These are phyloP conservation scores for Colletotrichum tropicale DNA, from an alignment of 2,329 filamentous ascomycete species.

Conservation along the genomic window DNA sequence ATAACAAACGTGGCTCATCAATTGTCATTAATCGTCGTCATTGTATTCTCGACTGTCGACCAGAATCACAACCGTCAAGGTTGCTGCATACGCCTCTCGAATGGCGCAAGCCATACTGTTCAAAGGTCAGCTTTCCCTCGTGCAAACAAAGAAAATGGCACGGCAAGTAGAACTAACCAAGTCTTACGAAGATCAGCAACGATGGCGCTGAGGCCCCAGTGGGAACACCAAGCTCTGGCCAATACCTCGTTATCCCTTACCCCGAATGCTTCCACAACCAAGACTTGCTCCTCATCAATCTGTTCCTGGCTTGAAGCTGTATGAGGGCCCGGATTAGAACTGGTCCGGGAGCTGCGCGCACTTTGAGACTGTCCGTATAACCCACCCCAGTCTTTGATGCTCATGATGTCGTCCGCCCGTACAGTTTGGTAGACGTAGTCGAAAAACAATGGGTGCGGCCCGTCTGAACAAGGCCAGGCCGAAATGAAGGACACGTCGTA, in stretches of 20 bases:
- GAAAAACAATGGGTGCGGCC: constrained; percentile 74
- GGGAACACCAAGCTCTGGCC: constrained; percentile 77
- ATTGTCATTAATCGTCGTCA: constrained; percentile 12
- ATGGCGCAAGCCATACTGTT: constrained; percentile 73
- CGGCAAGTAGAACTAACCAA: constrained; percentile 54
- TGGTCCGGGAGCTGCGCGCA: constrained; percentile 31
- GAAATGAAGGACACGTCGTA: constrained; percentile 70
- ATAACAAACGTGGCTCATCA: background rate
- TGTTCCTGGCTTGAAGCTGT: constrained; percentile 34
- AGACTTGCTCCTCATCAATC: constrained; percentile 66
- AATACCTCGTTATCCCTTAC: constrained; percentile 78
- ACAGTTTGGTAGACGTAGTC: constrained; percentile 69
- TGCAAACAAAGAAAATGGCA: background rate
- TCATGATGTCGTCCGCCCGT: constrained; percentile 68
- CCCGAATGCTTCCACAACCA: constrained; percentile 76
- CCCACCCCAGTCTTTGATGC: constrained; percentile 69
- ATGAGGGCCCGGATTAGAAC: constrained; percentile 32
- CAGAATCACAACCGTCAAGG: constrained; percentile 74
- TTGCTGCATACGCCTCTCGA: constrained; percentile 76
- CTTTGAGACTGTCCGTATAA: constrained; percentile 37
- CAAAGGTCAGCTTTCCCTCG: background rate
- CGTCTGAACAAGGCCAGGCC: constrained; percentile 68
- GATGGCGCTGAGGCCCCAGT: constrained; percentile 75
- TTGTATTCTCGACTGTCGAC: constrained; percentile 48
- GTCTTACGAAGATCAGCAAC: constrained; percentile 73